Evolutionary conservation across 805 yeast species (phyloP).

Genomic region (Kluyveromyces wickerhamii): DNA sequence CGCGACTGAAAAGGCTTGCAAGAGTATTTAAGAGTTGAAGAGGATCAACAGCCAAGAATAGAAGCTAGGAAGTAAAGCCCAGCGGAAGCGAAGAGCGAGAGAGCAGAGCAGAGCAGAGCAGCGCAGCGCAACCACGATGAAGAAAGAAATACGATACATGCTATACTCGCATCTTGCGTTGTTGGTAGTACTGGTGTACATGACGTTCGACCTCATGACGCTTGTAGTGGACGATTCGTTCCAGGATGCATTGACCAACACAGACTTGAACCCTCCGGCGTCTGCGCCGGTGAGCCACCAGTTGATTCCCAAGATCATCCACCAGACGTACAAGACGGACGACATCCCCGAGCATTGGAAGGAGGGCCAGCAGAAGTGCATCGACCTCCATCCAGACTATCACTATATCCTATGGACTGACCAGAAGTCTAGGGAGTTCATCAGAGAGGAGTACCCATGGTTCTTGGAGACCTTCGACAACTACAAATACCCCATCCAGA

Average conservation of each 20-base stretch:
- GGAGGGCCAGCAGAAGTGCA: constrained; percentile 67
- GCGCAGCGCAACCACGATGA: constrained; percentile 33
- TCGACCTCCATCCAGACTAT: constrained; percentile 78
- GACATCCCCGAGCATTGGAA: constrained; percentile 78
- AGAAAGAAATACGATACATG: constrained; percentile 55
- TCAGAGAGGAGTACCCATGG: constrained; percentile 78
- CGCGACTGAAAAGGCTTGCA: too few species aligned
- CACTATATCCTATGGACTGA: constrained; percentile 90
- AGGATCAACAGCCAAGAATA: too few species aligned
- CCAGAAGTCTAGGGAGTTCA: constrained; percentile 69
- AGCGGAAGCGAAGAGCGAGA: too few species aligned
- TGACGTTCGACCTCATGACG: constrained; percentile 64
- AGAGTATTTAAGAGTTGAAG: too few species aligned
- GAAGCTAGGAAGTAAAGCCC: too few species aligned
- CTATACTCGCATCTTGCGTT: constrained; percentile 52
- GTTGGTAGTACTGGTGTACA: constrained; percentile 47
- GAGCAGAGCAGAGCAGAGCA: not conserved
- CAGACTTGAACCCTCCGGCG: constrained; percentile 50
- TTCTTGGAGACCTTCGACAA: constrained; percentile 69
- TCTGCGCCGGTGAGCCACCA: constrained; percentile 39
- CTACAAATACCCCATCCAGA: constrained; percentile 72
- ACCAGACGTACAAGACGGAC: constrained; percentile 81
- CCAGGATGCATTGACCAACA: constrained; percentile 52
- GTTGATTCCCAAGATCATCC: constrained; percentile 82
- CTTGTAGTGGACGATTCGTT: constrained; percentile 65